These are phyloP conservation scores for Penicillium sp. DNA, from an alignment of 2,329 filamentous ascomycete genomes.

Conservation along the genomic window DNA sequence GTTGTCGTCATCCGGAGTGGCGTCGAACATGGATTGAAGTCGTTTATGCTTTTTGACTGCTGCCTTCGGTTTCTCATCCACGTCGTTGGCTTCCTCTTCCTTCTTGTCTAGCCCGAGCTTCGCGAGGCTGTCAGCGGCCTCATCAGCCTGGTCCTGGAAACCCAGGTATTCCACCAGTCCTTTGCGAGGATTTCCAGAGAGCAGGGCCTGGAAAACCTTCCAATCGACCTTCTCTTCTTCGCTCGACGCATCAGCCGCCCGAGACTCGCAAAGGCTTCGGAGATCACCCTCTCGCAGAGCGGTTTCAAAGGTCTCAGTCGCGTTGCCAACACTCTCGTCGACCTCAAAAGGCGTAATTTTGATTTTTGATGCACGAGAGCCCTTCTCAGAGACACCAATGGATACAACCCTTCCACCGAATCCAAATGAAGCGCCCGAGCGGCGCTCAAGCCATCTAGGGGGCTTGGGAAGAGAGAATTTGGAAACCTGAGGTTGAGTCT, in stretches of 20 bases:
- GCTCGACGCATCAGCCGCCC: slow-evolving; percentile 66
- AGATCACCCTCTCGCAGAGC: slow-evolving; percentile 74
- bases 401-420: slow-evolving; percentile 93
- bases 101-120: slow-evolving; percentile 41
- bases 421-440: slow-evolving; percentile 81
- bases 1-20: slow-evolving; percentile 65
- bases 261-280: slow-evolving; percentile 68
- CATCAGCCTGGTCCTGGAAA: slow-evolving; percentile 61
- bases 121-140: slow-evolving; percentile 40
- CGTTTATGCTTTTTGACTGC: slow-evolving; percentile 54
- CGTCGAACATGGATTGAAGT: slow-evolving; percentile 75
- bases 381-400: slow-evolving; percentile 54
- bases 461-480: slow-evolving; percentile 82
- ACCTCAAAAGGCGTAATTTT: slow-evolving; percentile 82
- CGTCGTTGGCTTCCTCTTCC: slow-evolving; percentile 39
- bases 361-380: slow-evolving; percentile 67
- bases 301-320: slow-evolving; percentile 81
- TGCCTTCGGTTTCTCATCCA: slow-evolving; percentile 44
- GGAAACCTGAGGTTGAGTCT: slow-evolving; percentile 81
- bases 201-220: slow-evolving; percentile 85
- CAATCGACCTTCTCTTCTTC: slow-evolving; percentile 95
- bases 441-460: slow-evolving; percentile 84
- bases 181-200: slow-evolving; percentile 76
- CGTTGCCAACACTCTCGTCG: slow-evolving; percentile 75
- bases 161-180: slow-evolving; percentile 84